Evolutionary conservation across 73 alveolate genomes (phyloP).

Genomic region (Uronychia setigera): DNA sequence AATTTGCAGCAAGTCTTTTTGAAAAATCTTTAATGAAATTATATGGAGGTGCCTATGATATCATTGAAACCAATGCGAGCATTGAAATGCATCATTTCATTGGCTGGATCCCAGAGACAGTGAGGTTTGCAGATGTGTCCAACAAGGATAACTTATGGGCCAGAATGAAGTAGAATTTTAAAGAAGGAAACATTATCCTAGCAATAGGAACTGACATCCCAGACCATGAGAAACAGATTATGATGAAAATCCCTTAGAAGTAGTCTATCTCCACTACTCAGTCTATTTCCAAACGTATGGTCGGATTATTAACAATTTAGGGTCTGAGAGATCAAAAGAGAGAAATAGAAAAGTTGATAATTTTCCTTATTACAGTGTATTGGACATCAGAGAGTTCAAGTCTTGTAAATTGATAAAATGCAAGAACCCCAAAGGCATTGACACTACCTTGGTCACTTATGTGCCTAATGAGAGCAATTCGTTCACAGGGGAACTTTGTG

Average conservation of each 20-base stretch:
- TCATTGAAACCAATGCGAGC: conserved; percentile 10
- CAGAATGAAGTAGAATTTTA: conserved; percentile 25
- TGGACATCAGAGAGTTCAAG: conserved; percentile 33
- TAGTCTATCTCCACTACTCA: background rate
- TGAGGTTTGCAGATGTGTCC: conserved; percentile 24
- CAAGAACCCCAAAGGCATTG: conserved; percentile 13
- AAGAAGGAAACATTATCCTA: conserved; percentile 35
- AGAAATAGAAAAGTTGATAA: background rate
- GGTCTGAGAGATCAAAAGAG: background rate
- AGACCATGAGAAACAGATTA: conserved; percentile 6
- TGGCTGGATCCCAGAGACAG: conserved; percentile 55
- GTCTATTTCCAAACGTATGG: background rate
- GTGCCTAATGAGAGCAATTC: background rate
- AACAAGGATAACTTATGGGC: conserved; percentile 46
- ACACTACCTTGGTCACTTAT: background rate
- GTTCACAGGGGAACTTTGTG: conserved; percentile 4
- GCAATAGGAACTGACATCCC: conserved; percentile 11
- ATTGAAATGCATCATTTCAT: conserved; percentile 36
- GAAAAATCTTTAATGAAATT: conserved; percentile 31
- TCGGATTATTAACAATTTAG: background rate
- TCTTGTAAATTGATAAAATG: conserved; percentile 23
- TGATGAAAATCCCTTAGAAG: background rate
- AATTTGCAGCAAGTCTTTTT: conserved; percentile 16
- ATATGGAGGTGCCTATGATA: conserved; percentile 9
- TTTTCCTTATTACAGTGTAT: conserved; percentile 14